Conservation (phyloP, 1,139 yeast species). For the Magnusiomyces sp. region DNA sequence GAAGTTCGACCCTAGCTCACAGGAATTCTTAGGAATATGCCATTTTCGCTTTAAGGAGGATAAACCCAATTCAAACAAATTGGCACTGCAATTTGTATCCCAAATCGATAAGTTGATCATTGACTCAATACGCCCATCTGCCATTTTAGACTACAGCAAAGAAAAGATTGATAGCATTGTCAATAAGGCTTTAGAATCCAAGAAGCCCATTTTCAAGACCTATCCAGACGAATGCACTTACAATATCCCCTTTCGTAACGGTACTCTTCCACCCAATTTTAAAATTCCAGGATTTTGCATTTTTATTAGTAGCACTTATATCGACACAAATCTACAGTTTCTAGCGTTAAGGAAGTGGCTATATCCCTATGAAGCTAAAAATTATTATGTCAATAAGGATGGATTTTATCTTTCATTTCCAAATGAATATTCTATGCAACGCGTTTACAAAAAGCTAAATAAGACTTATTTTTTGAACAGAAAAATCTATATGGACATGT, state of each 20-base stretch:
- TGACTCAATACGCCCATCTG: constrained; percentile 29
- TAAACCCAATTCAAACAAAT: constrained; percentile 38
- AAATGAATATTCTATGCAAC: background rate
- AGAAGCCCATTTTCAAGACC: constrained; percentile 2
- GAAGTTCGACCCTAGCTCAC: constrained; percentile 64
- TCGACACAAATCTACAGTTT: background rate
- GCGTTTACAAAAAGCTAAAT: background rate
- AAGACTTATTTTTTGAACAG: background rate
- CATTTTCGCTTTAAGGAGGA: constrained; percentile 53
- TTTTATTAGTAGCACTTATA: background rate
- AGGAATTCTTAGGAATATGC: constrained; percentile 73
- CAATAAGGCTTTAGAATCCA: constrained; percentile 2
- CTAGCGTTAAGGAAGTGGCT: background rate
- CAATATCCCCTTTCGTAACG: background rate
- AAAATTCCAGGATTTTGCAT: background rate
- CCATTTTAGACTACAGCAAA: constrained; percentile 32
- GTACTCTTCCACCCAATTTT: background rate
- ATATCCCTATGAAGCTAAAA: background rate
- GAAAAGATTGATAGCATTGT: constrained; percentile 7
- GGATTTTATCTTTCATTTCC: background rate
- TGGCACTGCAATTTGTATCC: constrained; percentile 38
- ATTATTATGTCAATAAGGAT: background rate
- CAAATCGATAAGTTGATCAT: constrained; percentile 28
- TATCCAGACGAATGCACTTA: constrained; percentile 1
- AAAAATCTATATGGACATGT: constrained; percentile 4